Evolutionary conservation across 2,329 filamentous ascomycete genomes (phyloP), one percentile per base, ranked within the genome.

Genomic region (Zymoseptoria crescenta): DNA sequence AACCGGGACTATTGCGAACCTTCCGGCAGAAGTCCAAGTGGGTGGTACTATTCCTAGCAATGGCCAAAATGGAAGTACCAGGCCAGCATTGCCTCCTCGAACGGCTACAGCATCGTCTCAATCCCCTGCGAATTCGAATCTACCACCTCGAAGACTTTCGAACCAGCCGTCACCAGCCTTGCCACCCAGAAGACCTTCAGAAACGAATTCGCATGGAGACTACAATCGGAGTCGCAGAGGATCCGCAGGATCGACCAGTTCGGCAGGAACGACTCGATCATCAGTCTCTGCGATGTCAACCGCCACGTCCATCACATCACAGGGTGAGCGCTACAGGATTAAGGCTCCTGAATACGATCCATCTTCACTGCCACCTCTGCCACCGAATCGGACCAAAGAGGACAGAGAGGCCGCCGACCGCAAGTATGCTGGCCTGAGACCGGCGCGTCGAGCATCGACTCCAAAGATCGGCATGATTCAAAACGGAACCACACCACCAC

Each of bases 331-430:
- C 7, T 67, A 63, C 41, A 64, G 54, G 13, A 58, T 73, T 54
- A 59, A 64, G 55, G 72, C 83, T 5, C 83, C 84, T 8, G 78
- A 79, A 52, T 86, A 80, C 72, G 81, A 83, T 60, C 79, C 82
- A 54, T 70, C 77, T 13, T 76, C 78, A 45, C 71, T 85, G 8
- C 83, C 83, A 55, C 74, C 79, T 29, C 72, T 85, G 41, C 82
- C 82, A 54, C 77, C 80, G 0, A 83, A 79, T 65, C 71, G 74
- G 56, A 67, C 72, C n/a, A 68, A 73, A n/a, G 74, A 75, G 54
- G 72, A 78, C 48, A 70, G 71, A 52, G 75, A 77, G 52, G 70
- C 68, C 4, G 64, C 62, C 19, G 65, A 67, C 35, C 58, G 62
- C 41, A 67, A 64, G 52, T 67, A 68, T 49, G 59, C 59, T 57